Evolutionary conservation across 371 early-diverging fungal genomes (phyloP).

Genomic region (Rhizoclosmatium hyalinum): DNA sequence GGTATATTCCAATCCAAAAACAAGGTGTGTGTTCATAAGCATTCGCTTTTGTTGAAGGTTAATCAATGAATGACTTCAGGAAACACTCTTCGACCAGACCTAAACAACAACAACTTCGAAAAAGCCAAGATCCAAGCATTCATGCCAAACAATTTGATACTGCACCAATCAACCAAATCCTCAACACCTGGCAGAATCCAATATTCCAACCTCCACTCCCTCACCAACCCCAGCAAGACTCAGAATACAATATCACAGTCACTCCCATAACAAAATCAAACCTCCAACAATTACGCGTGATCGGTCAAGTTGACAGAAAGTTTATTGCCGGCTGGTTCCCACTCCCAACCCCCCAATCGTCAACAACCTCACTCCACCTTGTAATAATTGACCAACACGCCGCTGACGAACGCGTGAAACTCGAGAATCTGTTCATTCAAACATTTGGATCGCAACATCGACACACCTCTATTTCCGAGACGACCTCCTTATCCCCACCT

Average conservation of each 20-base stretch:
- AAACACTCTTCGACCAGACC: too few species aligned
- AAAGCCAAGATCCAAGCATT: too few species aligned
- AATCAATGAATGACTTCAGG: too few species aligned
- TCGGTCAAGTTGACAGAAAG: slow-evolving; percentile 74
- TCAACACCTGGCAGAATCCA: slow-evolving; percentile 1
- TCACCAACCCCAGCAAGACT: not conserved
- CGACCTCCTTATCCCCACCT: slow-evolving; percentile 58
- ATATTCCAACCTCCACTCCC: not conserved
- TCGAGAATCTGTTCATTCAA: slow-evolving; percentile 59
- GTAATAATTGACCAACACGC: slow-evolving; percentile 86
- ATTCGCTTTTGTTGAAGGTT: too few species aligned
- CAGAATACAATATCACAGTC: not conserved
- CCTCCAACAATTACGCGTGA: slow-evolving; percentile 36
- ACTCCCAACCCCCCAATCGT: slow-evolving; percentile 10
- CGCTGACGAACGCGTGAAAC: slow-evolving; percentile 78
- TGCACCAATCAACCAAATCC: not conserved
- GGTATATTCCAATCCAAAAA: too few species aligned
- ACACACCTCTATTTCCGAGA: slow-evolving; percentile 35
- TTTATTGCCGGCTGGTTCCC: slow-evolving; percentile 61
- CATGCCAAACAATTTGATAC: not conserved
- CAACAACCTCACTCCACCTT: slow-evolving; percentile 13
- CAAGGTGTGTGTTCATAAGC: too few species aligned
- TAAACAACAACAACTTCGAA: too few species aligned
- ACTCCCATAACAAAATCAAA: slow-evolving; percentile 12
- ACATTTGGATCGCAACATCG: not conserved